These are phyloP conservation scores for Populus euphratica DNA, from an alignment of 345 rosid species.

Conservation along the genomic window DNA sequence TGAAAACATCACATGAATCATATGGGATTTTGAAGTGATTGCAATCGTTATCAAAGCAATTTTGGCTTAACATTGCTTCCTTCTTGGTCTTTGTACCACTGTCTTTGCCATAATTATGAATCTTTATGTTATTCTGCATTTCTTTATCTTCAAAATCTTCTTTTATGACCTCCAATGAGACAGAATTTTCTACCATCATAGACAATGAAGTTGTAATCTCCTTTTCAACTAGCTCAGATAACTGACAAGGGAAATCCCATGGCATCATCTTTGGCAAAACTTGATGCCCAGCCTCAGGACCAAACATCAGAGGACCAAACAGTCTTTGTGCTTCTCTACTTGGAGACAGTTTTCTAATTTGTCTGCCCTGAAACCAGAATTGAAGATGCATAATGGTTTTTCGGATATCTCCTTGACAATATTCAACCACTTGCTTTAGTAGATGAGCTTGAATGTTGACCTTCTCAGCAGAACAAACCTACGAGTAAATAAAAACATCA, in stretches of 20 bases:
- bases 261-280: conserved; percentile 61
- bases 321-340: conserved; percentile 32
- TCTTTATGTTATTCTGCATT: conserved; percentile 29
- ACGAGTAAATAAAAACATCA: background rate
- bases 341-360: conserved; percentile 38
- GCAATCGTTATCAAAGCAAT: conserved; percentile 43
- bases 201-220: conserved; percentile 50
- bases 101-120: conserved; percentile 34
- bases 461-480: conserved; percentile 82
- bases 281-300: conserved; percentile 53
- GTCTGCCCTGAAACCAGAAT: conserved; percentile 82
- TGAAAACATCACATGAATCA: conserved; percentile 30
- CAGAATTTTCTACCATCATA: conserved; percentile 41
- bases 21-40: conserved; percentile 39
- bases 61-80: conserved; percentile 64
- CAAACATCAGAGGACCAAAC: conserved; percentile 38
- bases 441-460: conserved; percentile 46
- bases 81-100: conserved; percentile 59
- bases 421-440: conserved; percentile 46
- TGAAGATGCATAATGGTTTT: conserved; percentile 77
- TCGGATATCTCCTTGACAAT: conserved; percentile 68
- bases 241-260: conserved; percentile 65
- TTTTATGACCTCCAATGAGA: conserved; percentile 32
- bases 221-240: conserved; percentile 72
- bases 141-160: conserved; percentile 39